Evolutionary conservation across 2,329 filamentous ascomycete species (phyloP), one percentile per base, ranked within the genome.

Genomic region (Stachybotrys chlorohalonatus): DNA sequence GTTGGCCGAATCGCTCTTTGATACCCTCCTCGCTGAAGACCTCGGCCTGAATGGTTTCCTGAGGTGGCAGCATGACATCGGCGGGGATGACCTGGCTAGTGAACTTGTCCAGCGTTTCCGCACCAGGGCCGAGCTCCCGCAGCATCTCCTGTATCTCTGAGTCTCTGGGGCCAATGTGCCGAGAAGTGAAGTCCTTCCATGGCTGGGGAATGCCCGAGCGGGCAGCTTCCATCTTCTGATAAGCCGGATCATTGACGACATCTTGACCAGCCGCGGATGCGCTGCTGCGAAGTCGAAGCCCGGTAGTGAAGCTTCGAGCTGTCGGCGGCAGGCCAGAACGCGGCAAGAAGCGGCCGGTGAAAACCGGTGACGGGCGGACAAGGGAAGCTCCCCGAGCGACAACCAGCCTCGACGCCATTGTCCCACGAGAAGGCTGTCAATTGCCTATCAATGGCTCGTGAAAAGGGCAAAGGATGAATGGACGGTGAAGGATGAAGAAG

Each of bases 101-200:
- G 66, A 97, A 96, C 31, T 89, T 84, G 59, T 96, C 90, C 56
- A 97, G 71, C 49, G 79, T 85, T 57, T 79, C 75, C 9, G 78
- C 86, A 0, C 89, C 88, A 16, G 90, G 89, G 56, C 90, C 85
- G 47, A 97, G 77, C 1, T 80, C 80, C 63, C 85, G 82, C 56
- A 96, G 83, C 93, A 97, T 96, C 65, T 85, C 77, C 60, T 84
- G 75, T 1, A 85, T 81, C 54, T 89, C 85, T 49, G 78, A 74
- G 39, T 85, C 78, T 52, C 86, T 85, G 4, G 91, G 91, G 1
- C 92, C 92, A 73, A 96, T 95, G 73, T 96, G 93, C 51, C 93
- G 84, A 56, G 87, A 81, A 54, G 87, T 79, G 65, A 96, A 95
- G 47, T 66, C 60, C 59, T 55, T 58, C 62, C 61, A 64, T 31